phyloP scores from a whole-genome alignment of 2,329 filamentous ascomycete genomes.

The Colletotrichum sp. region DNA sequence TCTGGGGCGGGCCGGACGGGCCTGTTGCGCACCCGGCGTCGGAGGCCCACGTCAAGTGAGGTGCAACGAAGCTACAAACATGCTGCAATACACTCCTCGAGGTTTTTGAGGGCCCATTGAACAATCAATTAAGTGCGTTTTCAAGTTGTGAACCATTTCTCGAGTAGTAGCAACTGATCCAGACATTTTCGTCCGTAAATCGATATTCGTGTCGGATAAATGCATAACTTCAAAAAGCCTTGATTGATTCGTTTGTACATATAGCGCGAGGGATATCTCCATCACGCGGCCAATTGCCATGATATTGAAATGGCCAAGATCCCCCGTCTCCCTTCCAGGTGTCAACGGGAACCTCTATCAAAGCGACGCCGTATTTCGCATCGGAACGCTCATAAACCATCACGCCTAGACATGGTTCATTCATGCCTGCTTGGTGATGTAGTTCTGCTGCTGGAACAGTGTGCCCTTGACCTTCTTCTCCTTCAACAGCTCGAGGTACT shows the following conservation, averaged over 20 bases:
- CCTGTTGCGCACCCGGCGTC: slow-evolving; percentile 13
- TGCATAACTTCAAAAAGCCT: slow-evolving; percentile 14
- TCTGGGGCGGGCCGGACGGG: slow-evolving; percentile 22
- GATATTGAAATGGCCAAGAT: background rate
- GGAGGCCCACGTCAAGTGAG: background rate
- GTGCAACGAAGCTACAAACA: background rate
- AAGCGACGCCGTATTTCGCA: background rate
- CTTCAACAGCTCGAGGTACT: slow-evolving; percentile 80
- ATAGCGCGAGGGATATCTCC: slow-evolving; percentile 13
- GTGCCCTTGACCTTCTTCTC: slow-evolving; percentile 80
- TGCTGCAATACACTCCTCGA: background rate
- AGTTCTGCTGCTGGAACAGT: slow-evolving; percentile 81
- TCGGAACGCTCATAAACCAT: background rate
- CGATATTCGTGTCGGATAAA: background rate
- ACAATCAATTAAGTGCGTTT: background rate
- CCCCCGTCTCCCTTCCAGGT: background rate
- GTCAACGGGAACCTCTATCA: background rate
- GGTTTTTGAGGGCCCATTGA: background rate
- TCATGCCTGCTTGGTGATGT: slow-evolving; percentile 57
- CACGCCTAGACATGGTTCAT: slow-evolving; percentile 15
- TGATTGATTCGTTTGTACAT: slow-evolving; percentile 22
- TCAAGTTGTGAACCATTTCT: background rate
- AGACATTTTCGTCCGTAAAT: background rate
- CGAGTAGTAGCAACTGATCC: background rate
- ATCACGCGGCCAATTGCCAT: slow-evolving; percentile 16